Base-by-base conservation (phyloP, 2,329 filamentous ascomycete genomes). In the Penicillium sp. region DNA sequence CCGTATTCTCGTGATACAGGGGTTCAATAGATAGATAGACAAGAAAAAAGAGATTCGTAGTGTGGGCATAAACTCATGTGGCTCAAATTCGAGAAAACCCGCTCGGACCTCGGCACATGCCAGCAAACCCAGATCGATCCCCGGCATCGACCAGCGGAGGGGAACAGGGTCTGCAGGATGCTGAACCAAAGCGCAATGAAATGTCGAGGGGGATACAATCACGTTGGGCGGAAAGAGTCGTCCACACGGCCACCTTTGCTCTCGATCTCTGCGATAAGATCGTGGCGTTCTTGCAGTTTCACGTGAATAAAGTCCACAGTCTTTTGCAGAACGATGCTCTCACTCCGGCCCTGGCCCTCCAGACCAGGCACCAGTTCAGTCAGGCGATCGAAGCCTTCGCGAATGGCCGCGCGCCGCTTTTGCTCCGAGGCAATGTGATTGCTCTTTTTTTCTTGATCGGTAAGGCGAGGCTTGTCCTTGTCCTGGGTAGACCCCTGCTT, bases 361-460 rank as follows among this genome's bases (percentile, higher is more conserved):
- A 95, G 81, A 0, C 89, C 90, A 0, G 92, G 92, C 1, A 96
- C 90, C 32, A 95, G 81, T 51, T 87, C 84, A 16, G 89, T 89
- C 26, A 96, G 82, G 34, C 86, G 83, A 72, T 96, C 90, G 71
- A 95, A 96, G 55, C 89, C 90, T 56, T 90, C 86, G 45, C 92
- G 83, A 62, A 96, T 96, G 14, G 88, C 89, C 55, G 86, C 82
- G 43, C 86, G 84, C 35, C 86, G 84, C 73, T 88, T 82, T 63
- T 82, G 80, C 61, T 83, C 81, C 5, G 85, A 88, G 24, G 84
- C 83, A 64, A 89, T 89, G 74, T 89, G 87, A 69, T 90, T 89
- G 66, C 83, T 83, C 71, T 89, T 89, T 79, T 89, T 89, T 69
- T 89, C 85, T 59, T 84, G 79, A 63, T 89, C 86, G 45, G 85